Base-by-base conservation (phyloP, 2,329 filamentous ascomycete species). In the Nemania sp. region DNA sequence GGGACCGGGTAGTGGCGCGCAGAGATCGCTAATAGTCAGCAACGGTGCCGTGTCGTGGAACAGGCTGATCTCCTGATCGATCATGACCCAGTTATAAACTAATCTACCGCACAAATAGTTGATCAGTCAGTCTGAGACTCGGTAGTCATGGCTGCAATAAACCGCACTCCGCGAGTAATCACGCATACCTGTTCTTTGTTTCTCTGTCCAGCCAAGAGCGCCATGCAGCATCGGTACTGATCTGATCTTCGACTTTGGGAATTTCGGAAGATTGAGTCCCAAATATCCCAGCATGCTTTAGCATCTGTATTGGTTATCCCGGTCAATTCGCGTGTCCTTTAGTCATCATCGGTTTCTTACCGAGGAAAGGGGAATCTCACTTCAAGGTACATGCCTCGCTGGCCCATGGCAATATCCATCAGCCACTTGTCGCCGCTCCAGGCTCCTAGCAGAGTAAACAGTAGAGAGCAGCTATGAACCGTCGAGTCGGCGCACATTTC, bases 341-440 rank as follows among this genome's bases (percentile, higher is more conserved):
- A 17, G 11, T 12, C 1, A 40, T 20, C 29, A 45, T 39, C 29
- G 25, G 32, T 7, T 15, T 25, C 2, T 5, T 6, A 40, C 9
- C 25, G 9, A 17, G 17, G 39, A 1, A 39, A 10, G 18, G 13
- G 46, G 18, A n/a, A 34, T 21, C 80, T 77, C 68, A 84, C 81
- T 60, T 87, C 83, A 61, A 89, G 81, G 72, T 90, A 90, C 86
- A 90, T 90, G 59, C 86, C 86, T 49, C 87, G 81, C 73, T 90
- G 88, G 32, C 88, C 87, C 86, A 90, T 89, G 43, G 87, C 84
- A 65, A 90, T 89, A 68, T 90, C 87, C 87, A 90, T 90, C 65
- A 90, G 85, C 87, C 88, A 90, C 74, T 90, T 90, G 73, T 90
- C 88, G 47, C 88, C 88, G 70, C 87, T 89, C 88, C 88, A 91